Percentiles rank a stretch among this genome's conserved stretches.
Evolutionary conservation across 2,329 filamentous ascomycete genomes (phyloP).

Genomic region (Verruconis gallopava): DNA sequence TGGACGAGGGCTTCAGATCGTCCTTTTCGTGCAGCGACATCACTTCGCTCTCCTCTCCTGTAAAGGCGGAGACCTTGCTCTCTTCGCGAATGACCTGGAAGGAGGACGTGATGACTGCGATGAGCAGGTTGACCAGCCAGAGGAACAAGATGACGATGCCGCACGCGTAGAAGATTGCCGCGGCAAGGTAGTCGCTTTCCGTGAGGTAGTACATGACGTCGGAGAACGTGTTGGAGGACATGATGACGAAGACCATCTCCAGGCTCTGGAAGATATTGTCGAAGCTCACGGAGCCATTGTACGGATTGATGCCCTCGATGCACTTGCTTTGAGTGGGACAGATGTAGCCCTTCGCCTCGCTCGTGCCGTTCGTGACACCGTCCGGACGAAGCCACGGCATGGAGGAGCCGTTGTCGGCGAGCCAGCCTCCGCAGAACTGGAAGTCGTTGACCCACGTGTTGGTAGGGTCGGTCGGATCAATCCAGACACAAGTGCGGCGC

Average conservation of each 20-base stretch:
- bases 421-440: slow-evolving; percentile 77
- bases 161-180: slow-evolving; percentile 61
- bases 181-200: slow-evolving; percentile 77
- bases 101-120: slow-evolving; percentile 95
- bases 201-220: slow-evolving; percentile 90
- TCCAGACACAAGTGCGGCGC: slow-evolving; percentile 35
- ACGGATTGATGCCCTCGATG: slow-evolving; percentile 66
- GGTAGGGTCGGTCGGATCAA: slow-evolving; percentile 37
- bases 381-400: slow-evolving; percentile 56
- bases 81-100: slow-evolving; percentile 98
- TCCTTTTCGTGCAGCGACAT: slow-evolving; percentile 25
- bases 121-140: slow-evolving; percentile 88
- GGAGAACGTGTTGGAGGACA: slow-evolving; percentile 95
- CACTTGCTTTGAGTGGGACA: slow-evolving; percentile 78
- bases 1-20: not conserved
- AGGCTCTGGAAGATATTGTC: slow-evolving; percentile 89
- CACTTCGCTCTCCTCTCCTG: slow-evolving; percentile 51
- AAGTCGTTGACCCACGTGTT: slow-evolving; percentile 44
- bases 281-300: slow-evolving; percentile 77
- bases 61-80: slow-evolving; percentile 87
- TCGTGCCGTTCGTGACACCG: slow-evolving; percentile 35
- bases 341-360: slow-evolving; percentile 65
- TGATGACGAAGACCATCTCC: slow-evolving; percentile 92
- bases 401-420: slow-evolving; percentile 39
- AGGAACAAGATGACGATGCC: slow-evolving; percentile 84